These are phyloP conservation scores for Breviolum minutum DNA, from an alignment of 73 alveolate genomes.

Conservation along the genomic window DNA sequence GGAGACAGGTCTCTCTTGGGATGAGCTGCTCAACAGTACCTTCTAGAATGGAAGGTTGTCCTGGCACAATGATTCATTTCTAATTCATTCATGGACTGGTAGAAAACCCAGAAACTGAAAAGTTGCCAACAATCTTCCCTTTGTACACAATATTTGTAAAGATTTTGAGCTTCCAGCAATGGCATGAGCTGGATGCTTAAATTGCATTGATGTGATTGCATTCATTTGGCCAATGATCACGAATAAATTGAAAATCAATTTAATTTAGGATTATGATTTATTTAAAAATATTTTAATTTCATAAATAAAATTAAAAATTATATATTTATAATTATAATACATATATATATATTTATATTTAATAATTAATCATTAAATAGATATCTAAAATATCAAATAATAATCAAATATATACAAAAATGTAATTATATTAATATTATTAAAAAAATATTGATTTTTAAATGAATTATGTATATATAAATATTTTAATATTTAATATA, in stretches of 20 bases:
- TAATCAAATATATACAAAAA: neutral
- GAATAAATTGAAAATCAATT: neutral
- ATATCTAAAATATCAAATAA: neutral
- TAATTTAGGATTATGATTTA: neutral
- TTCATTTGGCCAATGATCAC: neutral
- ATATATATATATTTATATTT: neutral
- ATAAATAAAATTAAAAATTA: neutral
- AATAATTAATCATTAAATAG: neutral
- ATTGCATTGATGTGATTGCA: neutral
- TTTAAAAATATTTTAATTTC: neutral
- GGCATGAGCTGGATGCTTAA: neutral
- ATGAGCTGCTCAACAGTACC: neutral
- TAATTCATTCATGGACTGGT: too few relatives aligned
- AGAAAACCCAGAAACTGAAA: neutral
- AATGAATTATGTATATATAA: neutral
- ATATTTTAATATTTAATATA: neutral
- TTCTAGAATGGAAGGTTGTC: neutral
- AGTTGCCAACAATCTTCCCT: neutral
- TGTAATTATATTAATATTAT: neutral
- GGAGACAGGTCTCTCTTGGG: constrained; percentile 41
- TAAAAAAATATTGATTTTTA: neutral
- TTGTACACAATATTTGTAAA: neutral
- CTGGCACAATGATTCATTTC: too few relatives aligned
- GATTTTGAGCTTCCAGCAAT: neutral
- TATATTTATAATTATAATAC: neutral